These are phyloP conservation scores for Hypoxylon fragiforme DNA, from an alignment of 495 filamentous ascomycete genomes.

Conservation along the genomic window DNA sequence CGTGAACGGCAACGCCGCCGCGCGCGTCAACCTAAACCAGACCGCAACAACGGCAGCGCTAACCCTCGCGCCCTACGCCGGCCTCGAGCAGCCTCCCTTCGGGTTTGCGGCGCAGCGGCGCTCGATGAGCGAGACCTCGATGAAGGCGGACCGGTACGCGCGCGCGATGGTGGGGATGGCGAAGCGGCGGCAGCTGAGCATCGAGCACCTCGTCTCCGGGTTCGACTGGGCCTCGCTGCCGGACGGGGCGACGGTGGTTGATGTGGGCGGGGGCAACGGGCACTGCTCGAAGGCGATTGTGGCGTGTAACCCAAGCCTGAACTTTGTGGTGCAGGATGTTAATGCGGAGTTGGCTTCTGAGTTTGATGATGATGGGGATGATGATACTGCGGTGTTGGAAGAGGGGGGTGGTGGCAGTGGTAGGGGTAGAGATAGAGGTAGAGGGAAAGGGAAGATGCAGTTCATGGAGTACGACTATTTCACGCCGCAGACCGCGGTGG, in stretches of 20 bases:
- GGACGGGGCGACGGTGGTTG: constrained; percentile 32
- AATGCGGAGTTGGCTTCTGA: constrained; percentile 23
- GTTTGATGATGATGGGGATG: background rate
- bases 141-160: constrained; percentile 28
- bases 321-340: constrained; percentile 43
- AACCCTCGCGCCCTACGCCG: constrained; percentile 2
- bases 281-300: constrained; percentile 40
- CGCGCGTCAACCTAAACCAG: no score
- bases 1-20: no score
- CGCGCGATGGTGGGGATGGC: constrained; percentile 33
- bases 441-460: constrained; percentile 6
- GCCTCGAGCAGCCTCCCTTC: constrained; percentile 8
- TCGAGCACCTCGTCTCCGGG: constrained; percentile 24
- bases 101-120: constrained; percentile 16
- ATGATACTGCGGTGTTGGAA: no score
- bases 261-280: constrained; percentile 47
- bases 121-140: constrained; percentile 12
- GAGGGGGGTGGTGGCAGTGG: no score
- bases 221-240: constrained; percentile 21
- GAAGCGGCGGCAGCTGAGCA: constrained; percentile 29
- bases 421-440: no score
- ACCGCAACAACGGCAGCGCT: no score
- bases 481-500: constrained; percentile 34
- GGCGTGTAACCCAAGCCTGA: constrained; percentile 25
- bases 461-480: constrained; percentile 43